phyloP scores from a whole-genome alignment of 2,329 filamentous ascomycete genomes.

The Colletotrichum sansevieriae region DNA sequence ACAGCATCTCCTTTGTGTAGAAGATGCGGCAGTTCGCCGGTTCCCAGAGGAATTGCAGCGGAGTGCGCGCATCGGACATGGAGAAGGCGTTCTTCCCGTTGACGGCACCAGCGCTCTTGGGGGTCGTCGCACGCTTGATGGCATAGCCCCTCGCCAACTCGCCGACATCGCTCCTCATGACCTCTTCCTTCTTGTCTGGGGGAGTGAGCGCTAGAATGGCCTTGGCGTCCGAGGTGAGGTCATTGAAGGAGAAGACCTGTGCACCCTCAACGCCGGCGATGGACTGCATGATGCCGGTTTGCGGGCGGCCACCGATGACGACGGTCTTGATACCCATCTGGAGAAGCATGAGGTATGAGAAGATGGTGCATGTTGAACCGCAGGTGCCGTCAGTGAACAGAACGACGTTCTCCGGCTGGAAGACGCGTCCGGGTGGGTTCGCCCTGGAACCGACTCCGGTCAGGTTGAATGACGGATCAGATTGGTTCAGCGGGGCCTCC shows the following conservation, averaged over 20 bases:
- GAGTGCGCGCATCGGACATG: constrained; percentile 49
- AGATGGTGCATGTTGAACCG: constrained; percentile 67
- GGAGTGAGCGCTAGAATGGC: constrained; percentile 46
- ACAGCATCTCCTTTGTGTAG: constrained; percentile 59
- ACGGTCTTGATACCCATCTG: constrained; percentile 62
- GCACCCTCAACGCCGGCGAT: constrained; percentile 63
- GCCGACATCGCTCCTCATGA: constrained; percentile 46
- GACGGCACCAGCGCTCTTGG: constrained; percentile 46
- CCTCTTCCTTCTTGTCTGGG: constrained; percentile 39
- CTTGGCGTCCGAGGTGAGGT: constrained; percentile 47
- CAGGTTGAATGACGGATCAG: constrained; percentile 54
- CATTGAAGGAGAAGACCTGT: constrained; percentile 50
- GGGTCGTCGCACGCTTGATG: constrained; percentile 45
- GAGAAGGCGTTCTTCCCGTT: constrained; percentile 55
- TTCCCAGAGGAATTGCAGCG: constrained; percentile 61
- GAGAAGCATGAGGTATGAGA: constrained; percentile 65
- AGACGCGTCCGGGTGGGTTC: constrained; percentile 59
- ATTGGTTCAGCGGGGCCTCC: constrained; percentile 56
- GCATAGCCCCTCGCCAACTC: constrained; percentile 52
- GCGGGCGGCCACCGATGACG: constrained; percentile 60
- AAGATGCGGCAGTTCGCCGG: constrained; percentile 61
- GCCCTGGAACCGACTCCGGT: constrained; percentile 57
- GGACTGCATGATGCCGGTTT: constrained; percentile 61
- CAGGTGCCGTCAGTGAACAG: constrained; percentile 68
- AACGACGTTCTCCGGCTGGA: constrained; percentile 65